Evolutionary conservation across 2,329 filamentous ascomycete genomes (phyloP), one percentile per base, ranked within the genome.

Genomic region (Xylariomycetidae sp.): DNA sequence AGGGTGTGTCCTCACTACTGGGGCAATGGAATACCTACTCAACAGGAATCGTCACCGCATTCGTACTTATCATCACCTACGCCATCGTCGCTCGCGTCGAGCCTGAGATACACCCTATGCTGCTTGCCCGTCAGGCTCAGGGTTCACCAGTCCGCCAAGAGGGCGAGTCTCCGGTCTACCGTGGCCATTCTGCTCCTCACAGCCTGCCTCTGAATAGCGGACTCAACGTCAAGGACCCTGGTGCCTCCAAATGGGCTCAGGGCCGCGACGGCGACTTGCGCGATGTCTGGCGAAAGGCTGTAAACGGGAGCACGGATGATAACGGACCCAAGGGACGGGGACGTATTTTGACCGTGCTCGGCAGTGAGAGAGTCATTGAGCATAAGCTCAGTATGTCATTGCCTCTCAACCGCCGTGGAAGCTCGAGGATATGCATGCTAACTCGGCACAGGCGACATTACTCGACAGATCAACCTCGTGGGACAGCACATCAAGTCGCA

Each of bases 201-300:
- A 86, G 88, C 49, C 88, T 87, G 65, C 80, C 84, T 7, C 72
- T 94, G 26, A 82, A 82, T 47, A 65, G 72, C 23, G 86, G 88
- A 4, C 68, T 94, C 29, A 86, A 85, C 46, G 84, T 96, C 36
- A 90, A 87, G 63, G 83, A 88, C 34, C 64, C 81, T 0, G 83
- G 81, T 26, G 77, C 82, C 28, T 82, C 85, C 29, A 87, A 87
- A 61, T 95, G 89, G 85, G 73, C 82, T 8, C 68, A 73, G 36
- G 90, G 90, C 30, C 79, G 84, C 35, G 81, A 94, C 58, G 92
- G 92, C 27, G 90, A 98, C 50, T 66, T 98, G 44, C 76, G 90
- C 34, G 90, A 98, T 60, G 70, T 98, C 36, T 98, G 92, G 92
- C 77, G 81, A 43, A 74, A 75, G 52, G 83, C 79, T 25, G 69